Conservation (phyloP, 257 asterid genomes). For the Asclepias syriaca region DNA sequence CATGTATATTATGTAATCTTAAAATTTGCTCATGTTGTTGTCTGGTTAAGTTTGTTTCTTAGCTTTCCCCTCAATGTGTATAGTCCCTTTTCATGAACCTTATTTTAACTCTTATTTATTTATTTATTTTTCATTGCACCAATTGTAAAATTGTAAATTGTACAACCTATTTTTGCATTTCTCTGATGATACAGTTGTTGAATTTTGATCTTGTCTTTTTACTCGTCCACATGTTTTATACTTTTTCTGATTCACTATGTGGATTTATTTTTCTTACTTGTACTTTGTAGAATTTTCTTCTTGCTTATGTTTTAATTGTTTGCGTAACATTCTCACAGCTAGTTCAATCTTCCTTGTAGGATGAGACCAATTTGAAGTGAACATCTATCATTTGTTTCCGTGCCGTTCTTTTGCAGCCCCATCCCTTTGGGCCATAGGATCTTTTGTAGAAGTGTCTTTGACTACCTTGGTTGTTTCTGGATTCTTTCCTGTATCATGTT, state of each 20-base stretch:
- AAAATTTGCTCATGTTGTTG: not conserved
- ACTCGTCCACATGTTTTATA: not conserved
- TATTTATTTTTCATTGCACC: no score
- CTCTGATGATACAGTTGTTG: not conserved
- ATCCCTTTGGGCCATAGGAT: not conserved
- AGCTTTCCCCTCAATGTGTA: not conserved
- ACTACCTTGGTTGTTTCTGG: not conserved
- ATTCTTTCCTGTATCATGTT: not conserved
- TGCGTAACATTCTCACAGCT: no score
- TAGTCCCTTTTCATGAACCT: not conserved
- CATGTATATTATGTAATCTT: not conserved
- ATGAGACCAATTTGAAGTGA: slow-evolving; percentile 26
- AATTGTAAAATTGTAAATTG: not conserved
- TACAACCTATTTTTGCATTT: not conserved
- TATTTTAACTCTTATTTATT: not conserved
- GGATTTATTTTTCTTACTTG: not conserved
- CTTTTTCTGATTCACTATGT: not conserved
- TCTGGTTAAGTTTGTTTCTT: not conserved
- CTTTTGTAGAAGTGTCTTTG: not conserved
- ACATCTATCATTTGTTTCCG: no score
- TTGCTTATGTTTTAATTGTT: slow-evolving; percentile 15
- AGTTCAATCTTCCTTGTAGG: no score
- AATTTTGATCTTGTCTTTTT: not conserved
- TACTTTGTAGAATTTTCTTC: not conserved
- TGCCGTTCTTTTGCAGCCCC: not conserved